Evolutionary conservation across 176 grass and related monocot genomes (phyloP), one percentile per base, ranked within the genome.

Genomic region (Cenchrus fungigraminus): DNA sequence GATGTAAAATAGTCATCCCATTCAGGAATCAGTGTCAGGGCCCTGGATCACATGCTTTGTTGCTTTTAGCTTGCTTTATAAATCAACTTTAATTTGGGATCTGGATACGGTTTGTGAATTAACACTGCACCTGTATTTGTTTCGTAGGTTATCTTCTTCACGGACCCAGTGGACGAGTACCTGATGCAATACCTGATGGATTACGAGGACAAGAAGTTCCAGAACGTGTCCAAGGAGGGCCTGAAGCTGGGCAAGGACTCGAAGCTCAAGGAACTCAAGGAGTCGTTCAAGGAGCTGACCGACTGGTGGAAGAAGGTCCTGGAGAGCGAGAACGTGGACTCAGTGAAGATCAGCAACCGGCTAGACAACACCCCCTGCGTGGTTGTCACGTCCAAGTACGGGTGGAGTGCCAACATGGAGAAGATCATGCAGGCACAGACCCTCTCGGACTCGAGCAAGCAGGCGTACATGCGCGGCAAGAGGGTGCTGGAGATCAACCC

Each of bases 151-250:
- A 98, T 98, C 75, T 98, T 77, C 88, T 95, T 98, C 89, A 98
- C 96, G 2, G 96, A 98, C 80, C 96, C 96, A 8, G 91, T 95
- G 0, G 96, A 98, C 0, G 96, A 98, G 84, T 98, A 98, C 87
- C 65, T 98, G 86, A 95, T 95, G 96, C 96, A 98, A 74, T 98
- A 98, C 93, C 84, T 98, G 16, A 98, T 98, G 96, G 96, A 98
- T 85, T 98, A 94, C 28, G 96, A 98, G 87, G 93, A 98, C 89
- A 95, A 95, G 72, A 95, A 95, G 66, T 98, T 98, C 89, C 96
- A 95, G 89, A 98, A 98, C 17, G 93, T 98, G 80, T 98, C 96
- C 8, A 98, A 98, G 81, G 96, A 98, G 78, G 96, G 96, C 16
- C 86, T 98, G 11, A 95, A 95, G 57, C 88, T 98, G 0, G 93